A percentile compares a stretch with the other conserved stretches of the same genome.
Conservation (phyloP, 106 monocot species). For the Allium cepa region DNA sequence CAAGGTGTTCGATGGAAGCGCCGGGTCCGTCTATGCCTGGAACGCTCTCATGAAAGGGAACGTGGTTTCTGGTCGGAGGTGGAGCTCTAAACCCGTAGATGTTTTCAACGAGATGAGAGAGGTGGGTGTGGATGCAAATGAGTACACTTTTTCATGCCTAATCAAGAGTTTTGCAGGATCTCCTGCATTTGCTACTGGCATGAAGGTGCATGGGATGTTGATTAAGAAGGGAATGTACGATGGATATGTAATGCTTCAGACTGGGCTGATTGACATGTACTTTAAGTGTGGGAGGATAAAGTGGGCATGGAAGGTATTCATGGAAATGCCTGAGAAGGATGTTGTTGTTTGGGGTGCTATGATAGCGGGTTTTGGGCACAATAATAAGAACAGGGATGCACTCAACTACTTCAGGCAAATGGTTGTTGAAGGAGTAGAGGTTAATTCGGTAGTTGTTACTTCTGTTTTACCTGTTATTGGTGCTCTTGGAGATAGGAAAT, state of each 20-base stretch:
- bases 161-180: constrained; percentile 81
- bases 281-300: constrained; percentile 63
- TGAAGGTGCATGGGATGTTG: constrained; percentile 57
- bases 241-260: constrained; percentile 29
- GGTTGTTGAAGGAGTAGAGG: constrained; percentile 40
- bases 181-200: constrained; percentile 33
- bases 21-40: constrained; percentile 42
- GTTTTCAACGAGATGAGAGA: constrained; percentile 58
- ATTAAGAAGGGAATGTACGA: constrained; percentile 49
- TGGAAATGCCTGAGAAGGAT: constrained; percentile 66
- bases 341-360: constrained; percentile 70
- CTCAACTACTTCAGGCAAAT: constrained; percentile 67
- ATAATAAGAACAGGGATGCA: constrained; percentile 54
- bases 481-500: constrained; percentile 33
- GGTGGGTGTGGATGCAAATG: constrained; percentile 45
- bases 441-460: constrained; percentile 68
- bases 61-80: constrained; percentile 29
- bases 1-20: constrained; percentile 17
- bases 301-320: constrained; percentile 70
- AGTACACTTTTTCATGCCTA: constrained; percentile 70
- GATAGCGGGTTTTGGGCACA: constrained; percentile 80
- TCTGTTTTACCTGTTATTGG: constrained; percentile 60
- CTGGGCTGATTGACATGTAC: constrained; percentile 79
- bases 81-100: constrained; percentile 21
- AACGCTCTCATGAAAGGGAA: constrained; percentile 64